Conservation (phyloP, 2,329 filamentous ascomycete genomes). For the Aspergillus sp. region DNA sequence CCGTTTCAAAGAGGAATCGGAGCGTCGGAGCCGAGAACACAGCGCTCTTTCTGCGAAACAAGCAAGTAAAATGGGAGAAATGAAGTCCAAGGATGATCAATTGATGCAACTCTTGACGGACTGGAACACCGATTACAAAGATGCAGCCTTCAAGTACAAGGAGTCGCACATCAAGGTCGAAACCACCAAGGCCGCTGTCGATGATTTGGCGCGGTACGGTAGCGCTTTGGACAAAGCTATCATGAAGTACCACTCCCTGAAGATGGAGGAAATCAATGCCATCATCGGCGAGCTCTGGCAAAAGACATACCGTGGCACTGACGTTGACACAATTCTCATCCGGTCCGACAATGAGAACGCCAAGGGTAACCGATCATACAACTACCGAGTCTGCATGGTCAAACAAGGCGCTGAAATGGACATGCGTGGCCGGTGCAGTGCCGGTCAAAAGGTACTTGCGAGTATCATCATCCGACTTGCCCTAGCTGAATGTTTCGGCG, state of each 20-base stretch:
- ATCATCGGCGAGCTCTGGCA: constrained; percentile 98
- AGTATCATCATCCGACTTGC: constrained; percentile 97
- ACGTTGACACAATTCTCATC: constrained; percentile 96
- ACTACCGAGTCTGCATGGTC: constrained; percentile 97
- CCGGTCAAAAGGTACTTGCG: constrained; percentile 94
- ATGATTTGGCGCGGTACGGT: constrained; percentile 82
- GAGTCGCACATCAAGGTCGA: constrained; percentile 87
- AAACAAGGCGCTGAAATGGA: constrained; percentile 98
- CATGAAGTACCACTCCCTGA: constrained; percentile 93
- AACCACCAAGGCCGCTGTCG: constrained; percentile 89
- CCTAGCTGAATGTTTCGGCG: constrained; percentile 92
- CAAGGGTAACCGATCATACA: constrained; percentile 81
- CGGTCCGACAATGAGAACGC: constrained; percentile 83
- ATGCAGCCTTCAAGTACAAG: constrained; percentile 79
- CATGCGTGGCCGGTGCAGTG: constrained; percentile 96
- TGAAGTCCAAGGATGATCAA: constrained; percentile 84
- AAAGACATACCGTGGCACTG: constrained; percentile 93
- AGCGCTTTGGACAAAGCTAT: constrained; percentile 91
- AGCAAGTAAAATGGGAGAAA: constrained; percentile 73
- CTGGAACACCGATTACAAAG: constrained; percentile 84
- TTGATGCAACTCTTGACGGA: constrained; percentile 73
- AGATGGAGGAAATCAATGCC: constrained; percentile 97
- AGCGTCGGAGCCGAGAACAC: constrained; percentile 67
- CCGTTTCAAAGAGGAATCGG: constrained; percentile 72
- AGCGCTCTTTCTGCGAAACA: constrained; percentile 74